Percentiles rank a stretch among this genome's conserved stretches.
These are phyloP conservation scores for Aspergillus unguis DNA, from an alignment of 2,329 filamentous ascomycete species.

Conservation along the genomic window DNA sequence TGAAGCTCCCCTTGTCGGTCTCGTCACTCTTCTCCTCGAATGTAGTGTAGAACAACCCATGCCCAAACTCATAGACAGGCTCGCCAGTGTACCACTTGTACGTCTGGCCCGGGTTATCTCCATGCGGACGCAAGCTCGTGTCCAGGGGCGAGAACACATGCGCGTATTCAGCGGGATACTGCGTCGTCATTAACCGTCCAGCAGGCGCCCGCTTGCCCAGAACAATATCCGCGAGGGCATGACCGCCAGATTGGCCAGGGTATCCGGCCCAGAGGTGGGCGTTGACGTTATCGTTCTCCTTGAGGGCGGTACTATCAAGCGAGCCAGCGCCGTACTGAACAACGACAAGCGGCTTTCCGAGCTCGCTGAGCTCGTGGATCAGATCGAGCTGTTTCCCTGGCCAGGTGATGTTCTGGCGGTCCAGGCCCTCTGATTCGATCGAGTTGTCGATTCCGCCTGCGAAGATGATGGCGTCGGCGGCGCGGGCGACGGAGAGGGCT, in stretches of 20 bases:
- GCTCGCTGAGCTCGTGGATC: conserved; percentile 34
- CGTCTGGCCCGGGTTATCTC: conserved; percentile 41
- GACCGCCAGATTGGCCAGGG: conserved; percentile 44
- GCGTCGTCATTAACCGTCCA: conserved; percentile 40
- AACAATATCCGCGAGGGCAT: conserved; percentile 43
- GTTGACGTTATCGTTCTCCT: conserved; percentile 39
- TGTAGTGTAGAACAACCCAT: conserved; percentile 45
- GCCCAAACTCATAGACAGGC: conserved; percentile 43
- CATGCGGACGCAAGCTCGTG: conserved; percentile 40
- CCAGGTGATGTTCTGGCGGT: conserved; percentile 44
- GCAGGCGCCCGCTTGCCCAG: conserved; percentile 41
- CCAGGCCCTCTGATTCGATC: conserved; percentile 41
- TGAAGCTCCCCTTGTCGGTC: conserved; percentile 18
- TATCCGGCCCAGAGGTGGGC: conserved; percentile 46
- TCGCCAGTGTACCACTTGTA: conserved; percentile 45
- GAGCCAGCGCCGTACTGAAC: conserved; percentile 46
- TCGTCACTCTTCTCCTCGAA: conserved; percentile 25
- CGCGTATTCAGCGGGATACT: conserved; percentile 44
- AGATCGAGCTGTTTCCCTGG: conserved; percentile 42
- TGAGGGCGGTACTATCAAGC: conserved; percentile 41
- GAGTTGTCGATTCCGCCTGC: conserved; percentile 44
- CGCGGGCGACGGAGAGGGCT: conserved; percentile 33
- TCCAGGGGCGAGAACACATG: conserved; percentile 40
- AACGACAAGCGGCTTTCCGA: conserved; percentile 41
- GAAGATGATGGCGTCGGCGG: conserved; percentile 39